Base-by-base conservation (phyloP, 192 early-diverging fungal genomes). In the Allomyces macrogynus region DNA sequence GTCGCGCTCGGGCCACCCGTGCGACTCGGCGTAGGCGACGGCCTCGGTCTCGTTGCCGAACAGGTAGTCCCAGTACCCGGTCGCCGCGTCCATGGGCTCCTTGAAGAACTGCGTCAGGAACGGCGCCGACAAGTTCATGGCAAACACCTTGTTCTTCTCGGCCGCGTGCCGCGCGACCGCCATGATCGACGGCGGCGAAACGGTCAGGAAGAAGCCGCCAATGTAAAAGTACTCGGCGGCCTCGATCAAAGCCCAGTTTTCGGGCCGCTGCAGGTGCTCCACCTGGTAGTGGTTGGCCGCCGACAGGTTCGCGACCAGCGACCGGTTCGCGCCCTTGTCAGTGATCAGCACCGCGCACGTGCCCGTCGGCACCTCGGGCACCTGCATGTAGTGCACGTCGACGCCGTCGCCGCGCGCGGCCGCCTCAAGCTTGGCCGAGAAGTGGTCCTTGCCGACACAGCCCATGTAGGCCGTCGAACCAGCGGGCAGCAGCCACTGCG, bases 41-140 rank as follows among this genome's bases (percentile, higher is more conserved):
- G 95, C 93, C 73, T 98, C 95, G 73, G 86, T 79, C 73, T 98
- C 95, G 72, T 98, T 98, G 75, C 93, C 92, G 78, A 96, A 95
- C 65, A 99, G 72, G 61, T 94, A 75, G 77, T 99, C 90, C 67
- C 86, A 81, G 79, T 95, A 95, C 32, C 86, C 87, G 64, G 90
- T 65, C 26, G 89, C 78, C 66, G 80, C 80, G 67, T 89, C 82
- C 40, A 96, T 69, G 60, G 77, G 80, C 61, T 85, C 78, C 76
- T 81, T 91, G 81, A 95, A 96, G 85, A 93, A 92, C 75, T 92
- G 86, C 43, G 90, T 78, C 62, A 97, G 83, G 76, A 95, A 99
- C 54, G 92, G 91, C 27, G 95, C 95, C 67, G 90, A 93, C 66
- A 99, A 73, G 84, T 99, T 99, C 79, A 93, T 82, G 62, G 84